Conservation (phyloP, 2,329 filamentous ascomycete genomes). For the Cryphonectria radicalis region DNA sequence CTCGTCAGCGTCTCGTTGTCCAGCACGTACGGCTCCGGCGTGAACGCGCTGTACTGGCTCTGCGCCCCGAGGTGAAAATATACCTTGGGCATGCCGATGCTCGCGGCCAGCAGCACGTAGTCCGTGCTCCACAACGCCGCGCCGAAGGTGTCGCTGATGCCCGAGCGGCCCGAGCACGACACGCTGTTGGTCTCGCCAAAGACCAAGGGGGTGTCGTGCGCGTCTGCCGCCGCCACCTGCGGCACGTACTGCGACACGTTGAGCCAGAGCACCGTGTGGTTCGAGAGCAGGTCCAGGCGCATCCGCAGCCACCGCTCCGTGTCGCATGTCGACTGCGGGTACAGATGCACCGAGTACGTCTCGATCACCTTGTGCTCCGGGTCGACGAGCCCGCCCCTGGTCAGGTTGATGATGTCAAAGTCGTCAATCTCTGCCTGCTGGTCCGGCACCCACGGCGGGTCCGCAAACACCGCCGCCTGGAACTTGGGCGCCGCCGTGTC, state of each 20-base stretch:
- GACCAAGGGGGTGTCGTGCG: conserved; percentile 43
- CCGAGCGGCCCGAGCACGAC: conserved; percentile 43
- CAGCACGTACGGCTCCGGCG: conserved; percentile 33
- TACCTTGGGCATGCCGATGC: conserved; percentile 40
- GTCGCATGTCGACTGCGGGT: conserved; percentile 40
- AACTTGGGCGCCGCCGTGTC: conserved; percentile 35
- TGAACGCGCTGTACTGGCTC: conserved; percentile 27
- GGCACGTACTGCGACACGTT: conserved; percentile 38
- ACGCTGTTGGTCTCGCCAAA: conserved; percentile 54
- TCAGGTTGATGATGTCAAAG: conserved; percentile 42
- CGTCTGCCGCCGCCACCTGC: conserved; percentile 35
- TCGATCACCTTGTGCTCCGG: conserved; percentile 31
- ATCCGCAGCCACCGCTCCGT: conserved; percentile 39
- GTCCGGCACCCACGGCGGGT: conserved; percentile 42
- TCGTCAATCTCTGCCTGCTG: conserved; percentile 43
- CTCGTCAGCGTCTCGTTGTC: conserved; percentile 39
- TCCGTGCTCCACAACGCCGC: conserved; percentile 55
- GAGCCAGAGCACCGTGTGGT: conserved; percentile 36
- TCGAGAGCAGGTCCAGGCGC: conserved; percentile 40
- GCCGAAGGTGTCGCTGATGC: conserved; percentile 52
- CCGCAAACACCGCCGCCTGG: conserved; percentile 41
- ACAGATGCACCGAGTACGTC: conserved; percentile 37
- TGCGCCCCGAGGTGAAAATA: conserved; percentile 47
- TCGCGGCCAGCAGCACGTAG: conserved; percentile 45
- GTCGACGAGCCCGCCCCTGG: conserved; percentile 29